phyloP scores from a whole-genome alignment of 345 rosid species.

The Pistacia atlantica region DNA sequence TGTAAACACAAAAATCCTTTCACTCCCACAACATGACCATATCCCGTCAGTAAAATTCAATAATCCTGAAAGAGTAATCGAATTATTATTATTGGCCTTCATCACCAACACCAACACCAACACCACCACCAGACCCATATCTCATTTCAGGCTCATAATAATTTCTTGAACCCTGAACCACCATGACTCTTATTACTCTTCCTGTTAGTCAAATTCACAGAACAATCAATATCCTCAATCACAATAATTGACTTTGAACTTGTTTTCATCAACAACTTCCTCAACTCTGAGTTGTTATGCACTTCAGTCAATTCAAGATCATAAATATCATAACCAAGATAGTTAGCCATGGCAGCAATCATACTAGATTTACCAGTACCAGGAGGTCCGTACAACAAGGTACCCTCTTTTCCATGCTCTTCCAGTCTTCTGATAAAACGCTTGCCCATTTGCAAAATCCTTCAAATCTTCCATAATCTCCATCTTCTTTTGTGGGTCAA shows the following conservation, averaged over 20 bases:
- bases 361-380: slow-evolving; percentile 97
- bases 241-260: slow-evolving; percentile 90
- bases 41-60: slow-evolving; percentile 94
- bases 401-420: slow-evolving; percentile 97
- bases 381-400: slow-evolving; percentile 82
- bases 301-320: slow-evolving; percentile 97
- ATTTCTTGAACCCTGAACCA: slow-evolving; percentile 21
- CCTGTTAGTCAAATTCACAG: slow-evolving; percentile 68
- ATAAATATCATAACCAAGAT: slow-evolving; percentile 84
- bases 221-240: slow-evolving; percentile 93
- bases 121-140: slow-evolving; percentile 29
- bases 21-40: slow-evolving; percentile 98
- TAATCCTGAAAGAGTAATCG: slow-evolving; percentile 85
- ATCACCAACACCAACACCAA: slow-evolving; percentile 16
- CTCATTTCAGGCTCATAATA: slow-evolving; percentile 53
- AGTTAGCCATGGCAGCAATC: slow-evolving; percentile 99
- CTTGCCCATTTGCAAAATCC: slow-evolving; percentile 63
- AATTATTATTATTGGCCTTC: slow-evolving; percentile 44
- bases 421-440: slow-evolving; percentile 85
- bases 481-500: slow-evolving; percentile 68
- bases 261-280: slow-evolving; percentile 87
- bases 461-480: slow-evolving; percentile 72
- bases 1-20: slow-evolving; percentile 91
- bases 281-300: slow-evolving; percentile 79
- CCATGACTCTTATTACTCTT: slow-evolving; percentile 46